Percentiles rank a stretch among this genome's conserved stretches.
Conservation (phyloP, 2,329 filamentous ascomycete species). For the Phialophora expanda region DNA sequence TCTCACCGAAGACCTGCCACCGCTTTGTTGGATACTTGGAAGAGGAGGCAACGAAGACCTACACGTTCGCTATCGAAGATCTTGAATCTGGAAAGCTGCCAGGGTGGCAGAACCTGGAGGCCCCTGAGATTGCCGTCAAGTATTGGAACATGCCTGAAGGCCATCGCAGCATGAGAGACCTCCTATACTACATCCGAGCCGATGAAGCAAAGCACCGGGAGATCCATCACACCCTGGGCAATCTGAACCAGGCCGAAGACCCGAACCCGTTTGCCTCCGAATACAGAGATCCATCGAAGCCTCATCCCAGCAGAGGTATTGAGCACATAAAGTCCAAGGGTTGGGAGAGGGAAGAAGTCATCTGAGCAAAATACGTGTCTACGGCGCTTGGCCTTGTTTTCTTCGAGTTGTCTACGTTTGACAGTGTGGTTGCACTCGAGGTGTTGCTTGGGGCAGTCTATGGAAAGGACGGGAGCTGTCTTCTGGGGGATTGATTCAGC, state of each 20-base stretch:
- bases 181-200: slow-evolving; percentile 87
- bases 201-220: slow-evolving; percentile 89
- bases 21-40: slow-evolving; percentile 97
- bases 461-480: not conserved
- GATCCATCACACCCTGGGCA: slow-evolving; percentile 93
- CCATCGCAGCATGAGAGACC: slow-evolving; percentile 78
- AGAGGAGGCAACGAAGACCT: slow-evolving; percentile 95
- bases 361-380: slow-evolving; percentile 48
- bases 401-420: not conserved
- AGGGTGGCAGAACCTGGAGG: slow-evolving; percentile 76
- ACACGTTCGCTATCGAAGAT: slow-evolving; percentile 85
- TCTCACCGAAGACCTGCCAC: slow-evolving; percentile 86
- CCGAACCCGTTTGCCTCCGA: slow-evolving; percentile 89
- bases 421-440: not conserved
- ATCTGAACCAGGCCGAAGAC: slow-evolving; percentile 81
- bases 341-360: slow-evolving; percentile 82
- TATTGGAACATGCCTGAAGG: slow-evolving; percentile 96
- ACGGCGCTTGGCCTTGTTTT: not conserved
- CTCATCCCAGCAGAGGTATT: slow-evolving; percentile 73
- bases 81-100: slow-evolving; percentile 84
- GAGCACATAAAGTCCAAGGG: slow-evolving; percentile 70
- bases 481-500: not conserved
- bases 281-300: slow-evolving; percentile 71
- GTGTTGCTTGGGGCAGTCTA: slow-evolving; percentile 2
- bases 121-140: slow-evolving; percentile 84